These are phyloP conservation scores for Pythium scleroteichum DNA, from an alignment of 352 stramenopile genomes.

Conservation along the genomic window DNA sequence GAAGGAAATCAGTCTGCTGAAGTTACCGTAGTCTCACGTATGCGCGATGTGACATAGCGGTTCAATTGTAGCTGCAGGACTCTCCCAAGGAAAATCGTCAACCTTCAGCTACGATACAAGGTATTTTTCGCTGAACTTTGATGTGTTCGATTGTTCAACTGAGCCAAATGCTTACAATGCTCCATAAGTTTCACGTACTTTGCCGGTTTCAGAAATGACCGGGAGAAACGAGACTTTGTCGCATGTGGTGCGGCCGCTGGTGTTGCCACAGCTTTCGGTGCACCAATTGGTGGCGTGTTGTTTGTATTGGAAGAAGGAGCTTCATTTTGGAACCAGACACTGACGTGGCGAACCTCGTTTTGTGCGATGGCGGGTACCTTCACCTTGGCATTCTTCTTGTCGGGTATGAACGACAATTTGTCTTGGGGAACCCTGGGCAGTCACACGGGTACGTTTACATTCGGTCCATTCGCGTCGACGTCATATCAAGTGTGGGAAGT, in stretches of 20 bases:
- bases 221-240: constrained; percentile 89
- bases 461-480: constrained; percentile 66
- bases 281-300: constrained; percentile 87
- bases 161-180: background rate
- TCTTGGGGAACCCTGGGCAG: constrained; percentile 75
- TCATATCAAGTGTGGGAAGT: constrained; percentile 88
- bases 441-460: constrained; percentile 73
- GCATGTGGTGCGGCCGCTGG: constrained; percentile 85
- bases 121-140: constrained; percentile 18
- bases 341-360: constrained; percentile 86
- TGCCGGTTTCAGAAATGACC: constrained; percentile 87
- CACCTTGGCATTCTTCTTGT: constrained; percentile 76
- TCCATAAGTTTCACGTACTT: constrained; percentile 78
- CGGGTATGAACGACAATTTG: constrained; percentile 72
- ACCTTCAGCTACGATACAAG: constrained; percentile 74
- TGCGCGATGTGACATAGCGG: constrained; percentile 35
- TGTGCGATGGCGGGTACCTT: constrained; percentile 90
- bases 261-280: constrained; percentile 89
- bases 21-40: background rate
- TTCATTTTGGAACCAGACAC: constrained; percentile 85
- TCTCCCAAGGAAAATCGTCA: constrained; percentile 80
- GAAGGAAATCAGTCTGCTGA: background rate
- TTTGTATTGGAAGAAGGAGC: constrained; percentile 85
- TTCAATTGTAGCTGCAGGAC: constrained; percentile 68
- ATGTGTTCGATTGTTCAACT: background rate